Evolutionary conservation across 2,329 filamentous ascomycete genomes (phyloP).

Genomic region (Trichophyton mentagrophytes): DNA sequence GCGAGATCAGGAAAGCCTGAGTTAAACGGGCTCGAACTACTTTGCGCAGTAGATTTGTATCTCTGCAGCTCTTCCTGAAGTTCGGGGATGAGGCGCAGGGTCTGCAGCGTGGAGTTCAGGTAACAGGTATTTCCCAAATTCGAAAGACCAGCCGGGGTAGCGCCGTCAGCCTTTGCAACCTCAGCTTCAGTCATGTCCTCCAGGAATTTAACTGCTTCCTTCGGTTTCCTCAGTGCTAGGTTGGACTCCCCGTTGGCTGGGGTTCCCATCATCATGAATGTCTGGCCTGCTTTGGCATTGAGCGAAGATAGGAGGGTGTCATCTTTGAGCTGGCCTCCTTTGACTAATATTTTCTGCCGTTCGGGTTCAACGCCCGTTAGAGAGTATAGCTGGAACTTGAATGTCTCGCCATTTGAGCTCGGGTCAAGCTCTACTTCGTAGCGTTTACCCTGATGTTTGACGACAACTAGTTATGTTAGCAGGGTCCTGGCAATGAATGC

Average conservation of each 20-base stretch:
- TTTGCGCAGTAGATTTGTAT: constrained; percentile 37
- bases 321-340: constrained; percentile 90
- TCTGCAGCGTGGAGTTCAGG: constrained; percentile 93
- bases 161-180: constrained; percentile 66
- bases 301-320: constrained; percentile 76
- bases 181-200: constrained; percentile 98
- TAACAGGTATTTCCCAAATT: constrained; percentile 98
- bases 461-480: constrained; percentile 49
- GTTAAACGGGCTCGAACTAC: constrained; percentile 39
- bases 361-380: constrained; percentile 92
- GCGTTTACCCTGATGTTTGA: constrained; percentile 92
- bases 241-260: constrained; percentile 48
- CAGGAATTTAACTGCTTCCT: constrained; percentile 71
- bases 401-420: constrained; percentile 70
- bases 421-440: constrained; percentile 88
- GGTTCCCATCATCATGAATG: constrained; percentile 94
- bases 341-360: constrained; percentile 89
- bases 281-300: constrained; percentile 71
- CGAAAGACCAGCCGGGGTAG: constrained; percentile 73
- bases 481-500: constrained; percentile 13
- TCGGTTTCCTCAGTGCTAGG: constrained; percentile 54
- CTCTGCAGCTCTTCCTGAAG: constrained; percentile 64
- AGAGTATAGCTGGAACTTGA: constrained; percentile 93
- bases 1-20: constrained; percentile 58
- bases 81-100: constrained; percentile 77